These are phyloP conservation scores for Penicillium decumbens DNA, from an alignment of 2,329 filamentous ascomycete species.

Conservation along the genomic window DNA sequence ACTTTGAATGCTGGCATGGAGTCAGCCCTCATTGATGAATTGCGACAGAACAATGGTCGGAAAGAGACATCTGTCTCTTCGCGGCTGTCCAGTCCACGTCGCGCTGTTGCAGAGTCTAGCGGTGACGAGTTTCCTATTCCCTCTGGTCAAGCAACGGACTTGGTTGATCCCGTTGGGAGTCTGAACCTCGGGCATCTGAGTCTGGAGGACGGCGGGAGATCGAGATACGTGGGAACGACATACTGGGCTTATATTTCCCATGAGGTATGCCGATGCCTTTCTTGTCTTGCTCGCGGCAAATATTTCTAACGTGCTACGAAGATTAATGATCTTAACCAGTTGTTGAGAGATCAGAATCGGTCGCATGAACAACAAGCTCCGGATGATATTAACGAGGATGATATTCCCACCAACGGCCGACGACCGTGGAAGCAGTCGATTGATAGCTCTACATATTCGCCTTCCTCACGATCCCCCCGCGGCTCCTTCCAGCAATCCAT, in stretches of 20 bases:
- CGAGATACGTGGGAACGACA: slow-evolving; percentile 44
- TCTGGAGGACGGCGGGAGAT: slow-evolving; percentile 42
- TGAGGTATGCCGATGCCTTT: slow-evolving; percentile 29
- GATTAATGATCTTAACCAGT: slow-evolving; percentile 44
- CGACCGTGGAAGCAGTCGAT: slow-evolving; percentile 21
- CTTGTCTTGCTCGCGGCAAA: neutral
- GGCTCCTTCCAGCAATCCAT: slow-evolving; percentile 36
- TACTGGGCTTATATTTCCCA: slow-evolving; percentile 46
- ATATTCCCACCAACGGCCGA: slow-evolving; percentile 14
- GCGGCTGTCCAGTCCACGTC: slow-evolving; percentile 32
- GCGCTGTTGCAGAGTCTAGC: slow-evolving; percentile 29
- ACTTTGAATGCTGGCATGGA: slow-evolving; percentile 18
- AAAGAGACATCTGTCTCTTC: slow-evolving; percentile 18
- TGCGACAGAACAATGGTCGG: slow-evolving; percentile 14
- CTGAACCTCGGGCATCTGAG: slow-evolving; percentile 42
- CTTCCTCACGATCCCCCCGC: slow-evolving; percentile 17
- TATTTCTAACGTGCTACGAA: slow-evolving; percentile 11
- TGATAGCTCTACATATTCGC: slow-evolving; percentile 11
- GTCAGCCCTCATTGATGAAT: slow-evolving; percentile 15
- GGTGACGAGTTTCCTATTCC: slow-evolving; percentile 44
- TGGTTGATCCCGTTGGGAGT: slow-evolving; percentile 41
- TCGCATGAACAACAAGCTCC: slow-evolving; percentile 29
- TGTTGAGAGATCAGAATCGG: slow-evolving; percentile 41
- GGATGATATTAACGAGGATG: slow-evolving; percentile 24
- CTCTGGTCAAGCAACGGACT: slow-evolving; percentile 38